phyloP scores from a whole-genome alignment of 306 rosid species.

The Sechiopsis laciniata region DNA sequence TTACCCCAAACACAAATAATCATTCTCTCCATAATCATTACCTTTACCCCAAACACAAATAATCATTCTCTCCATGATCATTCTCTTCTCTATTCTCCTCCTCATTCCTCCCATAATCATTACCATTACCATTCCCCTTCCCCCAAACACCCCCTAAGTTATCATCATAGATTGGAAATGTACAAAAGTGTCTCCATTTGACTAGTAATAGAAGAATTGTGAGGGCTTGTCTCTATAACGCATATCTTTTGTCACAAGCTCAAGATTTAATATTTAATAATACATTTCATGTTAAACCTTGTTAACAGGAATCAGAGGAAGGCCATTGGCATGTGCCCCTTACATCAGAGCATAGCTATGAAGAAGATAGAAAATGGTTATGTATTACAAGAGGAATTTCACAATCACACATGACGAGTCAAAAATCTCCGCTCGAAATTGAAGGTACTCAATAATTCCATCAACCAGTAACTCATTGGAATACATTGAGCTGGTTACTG shows the following conservation, averaged over 20 bases:
- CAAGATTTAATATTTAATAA: slow-evolving; percentile 1
- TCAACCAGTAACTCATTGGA: not conserved
- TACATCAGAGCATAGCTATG: slow-evolving; percentile 48
- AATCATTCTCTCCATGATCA: too few relatives aligned
- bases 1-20: too few relatives aligned
- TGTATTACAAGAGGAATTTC: slow-evolving; percentile 55
- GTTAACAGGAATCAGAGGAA: slow-evolving; percentile 74
- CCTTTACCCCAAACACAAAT: too few relatives aligned
- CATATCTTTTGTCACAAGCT: slow-evolving; percentile 3
- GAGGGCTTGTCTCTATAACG: not conserved
- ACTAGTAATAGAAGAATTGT: slow-evolving; percentile 10
- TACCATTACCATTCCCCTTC: too few relatives aligned
- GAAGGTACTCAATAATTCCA: slow-evolving; percentile 37
- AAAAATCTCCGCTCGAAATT: slow-evolving; percentile 31
- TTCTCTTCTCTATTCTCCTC: too few relatives aligned
- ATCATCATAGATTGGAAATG: slow-evolving; percentile 1
- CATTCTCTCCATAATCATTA: too few relatives aligned
- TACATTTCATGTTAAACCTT: slow-evolving; percentile 23
- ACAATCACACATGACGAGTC: slow-evolving; percentile 24
- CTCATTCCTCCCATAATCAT: too few relatives aligned
- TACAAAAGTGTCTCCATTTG: not conserved
- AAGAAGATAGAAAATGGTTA: slow-evolving; percentile 67
- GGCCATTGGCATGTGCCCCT: slow-evolving; percentile 93
- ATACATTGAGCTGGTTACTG: not conserved
- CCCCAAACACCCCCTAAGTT: too few relatives aligned